Evolutionary conservation across 208 protist genomes (phyloP).

Genomic region (Wallacemonas rigidus): DNA sequence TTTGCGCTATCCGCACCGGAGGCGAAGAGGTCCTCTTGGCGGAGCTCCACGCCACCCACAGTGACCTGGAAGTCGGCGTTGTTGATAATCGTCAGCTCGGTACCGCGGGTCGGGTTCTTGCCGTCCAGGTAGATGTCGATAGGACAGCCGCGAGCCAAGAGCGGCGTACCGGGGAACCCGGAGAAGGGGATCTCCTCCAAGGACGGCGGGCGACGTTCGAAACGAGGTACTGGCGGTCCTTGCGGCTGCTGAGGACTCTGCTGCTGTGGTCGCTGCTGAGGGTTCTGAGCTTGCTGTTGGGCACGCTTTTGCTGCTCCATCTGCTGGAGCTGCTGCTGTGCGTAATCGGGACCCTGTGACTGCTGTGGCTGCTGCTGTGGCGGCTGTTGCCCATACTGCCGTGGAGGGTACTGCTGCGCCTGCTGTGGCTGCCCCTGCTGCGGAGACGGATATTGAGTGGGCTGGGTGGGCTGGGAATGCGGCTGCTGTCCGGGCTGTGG

Average conservation of each 20-base stretch:
- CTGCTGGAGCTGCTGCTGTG: conserved; percentile 27
- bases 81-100: conserved; percentile 85
- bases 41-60: conserved; percentile 83
- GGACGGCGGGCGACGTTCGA: conserved; percentile 71
- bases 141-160: conserved; percentile 75
- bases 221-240: conserved; percentile 58
- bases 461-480: conserved; percentile 17
- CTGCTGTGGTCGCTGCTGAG: conserved; percentile 30
- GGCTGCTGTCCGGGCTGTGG: conserved; percentile 23
- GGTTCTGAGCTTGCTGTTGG: conserved; percentile 28
- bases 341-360: neutral
- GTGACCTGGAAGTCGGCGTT: conserved; percentile 64
- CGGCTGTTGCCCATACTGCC: conserved; percentile 20
- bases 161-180: conserved; percentile 57
- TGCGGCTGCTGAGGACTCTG: conserved; percentile 30
- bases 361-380: conserved; percentile 17
- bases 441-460: neutral
- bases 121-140: conserved; percentile 88
- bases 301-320: conserved; percentile 21
- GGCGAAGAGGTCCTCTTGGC: conserved; percentile 86
- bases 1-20: conserved; percentile 59
- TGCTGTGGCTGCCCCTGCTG: conserved; percentile 23
- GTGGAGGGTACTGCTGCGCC: conserved; percentile 17
- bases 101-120: conserved; percentile 79
- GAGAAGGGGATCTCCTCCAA: conserved; percentile 75